Evolutionary conservation across 768 basidiomycete species (phyloP).

Genomic region (Podaxis sp.): DNA sequence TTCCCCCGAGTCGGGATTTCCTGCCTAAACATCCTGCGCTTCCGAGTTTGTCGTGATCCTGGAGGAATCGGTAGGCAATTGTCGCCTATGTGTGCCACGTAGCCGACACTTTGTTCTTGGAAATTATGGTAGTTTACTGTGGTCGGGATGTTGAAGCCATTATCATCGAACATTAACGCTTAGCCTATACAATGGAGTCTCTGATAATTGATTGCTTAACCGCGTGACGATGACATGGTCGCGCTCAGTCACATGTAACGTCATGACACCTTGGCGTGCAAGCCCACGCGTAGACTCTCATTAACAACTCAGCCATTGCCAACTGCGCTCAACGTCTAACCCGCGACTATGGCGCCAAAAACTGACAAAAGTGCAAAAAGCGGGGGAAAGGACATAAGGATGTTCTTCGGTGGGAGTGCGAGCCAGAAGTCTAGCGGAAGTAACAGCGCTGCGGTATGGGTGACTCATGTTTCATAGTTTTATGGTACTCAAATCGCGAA

Average conservation of each 20-base stretch:
- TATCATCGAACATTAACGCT: not conserved
- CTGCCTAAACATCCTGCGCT: not conserved
- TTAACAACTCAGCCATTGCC: not conserved
- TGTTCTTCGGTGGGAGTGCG: slow-evolving; percentile 34
- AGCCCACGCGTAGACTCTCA: not conserved
- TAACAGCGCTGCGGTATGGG: slow-evolving; percentile 3
- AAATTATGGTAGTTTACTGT: not conserved
- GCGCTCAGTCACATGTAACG: slow-evolving; percentile 6
- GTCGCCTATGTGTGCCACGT: not conserved
- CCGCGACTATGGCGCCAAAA: slow-evolving; percentile 14
- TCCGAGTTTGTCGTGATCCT: not conserved
- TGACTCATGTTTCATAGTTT: not conserved
- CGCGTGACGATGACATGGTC: not conserved
- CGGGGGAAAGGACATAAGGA: slow-evolving; percentile 36
- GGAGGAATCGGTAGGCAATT: not conserved
- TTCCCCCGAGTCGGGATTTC: not conserved
- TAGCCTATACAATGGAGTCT: not conserved
- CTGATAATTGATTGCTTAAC: not conserved
- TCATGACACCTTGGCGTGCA: not conserved
- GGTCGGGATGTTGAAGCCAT: not conserved
- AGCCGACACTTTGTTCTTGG: not conserved
- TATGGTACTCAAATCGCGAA: not conserved
- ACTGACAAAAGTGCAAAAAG: slow-evolving; percentile 19
- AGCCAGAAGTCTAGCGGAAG: slow-evolving; percentile 10
- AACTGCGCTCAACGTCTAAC: not conserved